phyloP scores from a whole-genome alignment of 2,329 filamentous ascomycete species.

The Cryphonectria carpinicola region DNA sequence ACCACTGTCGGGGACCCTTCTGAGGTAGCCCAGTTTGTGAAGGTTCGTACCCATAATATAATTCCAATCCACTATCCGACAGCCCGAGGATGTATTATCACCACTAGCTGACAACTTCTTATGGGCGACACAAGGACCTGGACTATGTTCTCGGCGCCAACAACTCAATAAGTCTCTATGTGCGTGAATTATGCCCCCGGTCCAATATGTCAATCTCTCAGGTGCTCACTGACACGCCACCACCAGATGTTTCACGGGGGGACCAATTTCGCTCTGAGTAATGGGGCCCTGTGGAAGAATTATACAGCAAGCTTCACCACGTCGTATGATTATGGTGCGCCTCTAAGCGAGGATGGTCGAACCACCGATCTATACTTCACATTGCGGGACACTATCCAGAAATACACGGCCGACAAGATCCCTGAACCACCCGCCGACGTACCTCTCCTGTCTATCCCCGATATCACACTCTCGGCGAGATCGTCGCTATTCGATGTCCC shows the following conservation, averaged over 20 bases:
- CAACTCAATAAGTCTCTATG: constrained; percentile 51
- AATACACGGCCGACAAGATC: constrained; percentile 43
- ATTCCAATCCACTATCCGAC: not conserved
- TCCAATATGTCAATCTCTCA: too few relatives aligned
- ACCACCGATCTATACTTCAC: constrained; percentile 48
- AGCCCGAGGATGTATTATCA: too few relatives aligned
- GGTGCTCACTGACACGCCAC: not conserved
- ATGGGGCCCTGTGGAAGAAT: constrained; percentile 49
- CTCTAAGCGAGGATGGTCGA: constrained; percentile 54
- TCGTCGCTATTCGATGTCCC: constrained; percentile 44
- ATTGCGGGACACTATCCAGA: constrained; percentile 44
- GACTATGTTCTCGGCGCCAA: constrained; percentile 43
- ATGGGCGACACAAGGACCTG: constrained; percentile 35
- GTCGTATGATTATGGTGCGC: constrained; percentile 55
- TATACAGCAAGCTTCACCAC: constrained; percentile 46
- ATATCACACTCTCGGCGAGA: constrained; percentile 43
- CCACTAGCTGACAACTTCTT: not conserved
- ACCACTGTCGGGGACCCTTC: constrained; percentile 37
- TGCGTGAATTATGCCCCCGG: not conserved
- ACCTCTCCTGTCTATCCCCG: constrained; percentile 39
- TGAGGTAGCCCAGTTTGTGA: constrained; percentile 34
- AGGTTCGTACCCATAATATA: not conserved
- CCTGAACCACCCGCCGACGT: constrained; percentile 42
- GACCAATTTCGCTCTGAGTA: constrained; percentile 54
- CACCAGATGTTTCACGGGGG: constrained; percentile 54